Evolutionary conservation across 108 stramenopile species (phyloP), one percentile per base, ranked within the genome.

Genomic region (Nitzschia sp.): DNA sequence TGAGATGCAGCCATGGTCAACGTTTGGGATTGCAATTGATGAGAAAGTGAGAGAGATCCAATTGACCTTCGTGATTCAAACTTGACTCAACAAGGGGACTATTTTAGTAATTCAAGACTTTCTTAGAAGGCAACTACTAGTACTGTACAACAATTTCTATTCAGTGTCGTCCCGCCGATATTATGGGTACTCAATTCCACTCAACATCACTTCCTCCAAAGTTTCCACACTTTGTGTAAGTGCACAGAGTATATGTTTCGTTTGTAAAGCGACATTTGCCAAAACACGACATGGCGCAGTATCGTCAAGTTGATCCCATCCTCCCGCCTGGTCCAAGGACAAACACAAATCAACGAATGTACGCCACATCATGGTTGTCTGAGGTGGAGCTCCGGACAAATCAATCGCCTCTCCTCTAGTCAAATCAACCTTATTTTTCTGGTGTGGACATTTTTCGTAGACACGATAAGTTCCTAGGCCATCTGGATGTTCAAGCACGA

Each of bases 401-500:
- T 81, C 80, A 43, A 81, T 65, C 12, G 75, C 64, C 53, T 81
- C 80, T 21, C 71, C 70, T 6, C 44, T 56, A 6, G 65, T 53
- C 17, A 71, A 53, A 15, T 81, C 57, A 10, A 53, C 22, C 38
- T 53, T 57, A 40, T 65, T 62, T n/a, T 38, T 51, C 14, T 24
- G 2, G 17, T 37, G 25, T 5, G 68, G 58, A 34, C 20, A 25
- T 53, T 26, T 67, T 6, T 80, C 74, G 52, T 81, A 81, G 0
- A 81, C 63, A 20, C 80, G 70, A 65, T 81, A 81, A 14, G 74
- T 76, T 7, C 72, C 74, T 20, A 81, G 54, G 19, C 80, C 71
- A 53, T 81, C 80, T 20, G 80, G 80, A 58, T 81, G 80, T 42
- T 75, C 69, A 58, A 81, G 58, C 37, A 81, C 73, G 72, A 81